phyloP scores from a whole-genome alignment of 1,284 basidiomycete species.

The Lignosus rhinocerotis region DNA sequence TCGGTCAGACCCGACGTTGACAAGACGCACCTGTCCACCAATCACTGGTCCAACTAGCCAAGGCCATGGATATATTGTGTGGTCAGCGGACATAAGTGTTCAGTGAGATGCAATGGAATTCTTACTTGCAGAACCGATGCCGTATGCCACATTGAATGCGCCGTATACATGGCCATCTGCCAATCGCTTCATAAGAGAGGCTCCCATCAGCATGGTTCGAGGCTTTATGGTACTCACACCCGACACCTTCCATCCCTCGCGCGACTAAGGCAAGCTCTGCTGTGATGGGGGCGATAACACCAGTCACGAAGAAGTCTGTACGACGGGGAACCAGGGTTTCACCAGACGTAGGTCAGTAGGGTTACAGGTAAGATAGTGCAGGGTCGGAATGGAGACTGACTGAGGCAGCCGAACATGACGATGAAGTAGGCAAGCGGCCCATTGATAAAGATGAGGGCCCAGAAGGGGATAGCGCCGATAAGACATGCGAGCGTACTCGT shows the following conservation, averaged over 20 bases:
- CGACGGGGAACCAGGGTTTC: background rate
- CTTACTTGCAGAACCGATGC: conserved; percentile 57
- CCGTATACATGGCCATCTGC: conserved; percentile 67
- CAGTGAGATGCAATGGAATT: background rate
- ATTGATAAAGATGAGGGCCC: conserved; percentile 56
- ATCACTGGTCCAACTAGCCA: conserved; percentile 63
- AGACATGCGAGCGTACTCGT: conserved; percentile 54
- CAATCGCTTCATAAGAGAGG: background rate
- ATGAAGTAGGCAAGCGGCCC: conserved; percentile 61
- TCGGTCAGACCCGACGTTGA: background rate
- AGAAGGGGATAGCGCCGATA: conserved; percentile 65
- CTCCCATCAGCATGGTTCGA: background rate
- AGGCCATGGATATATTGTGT: no score
- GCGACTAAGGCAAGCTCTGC: conserved; percentile 65
- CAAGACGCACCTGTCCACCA: conserved; percentile 56
- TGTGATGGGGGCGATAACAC: conserved; percentile 57
- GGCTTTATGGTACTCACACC: conserved; percentile 48
- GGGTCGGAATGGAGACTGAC: conserved; percentile 38
- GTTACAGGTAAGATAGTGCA: background rate
- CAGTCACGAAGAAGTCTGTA: conserved; percentile 61
- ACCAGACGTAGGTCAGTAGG: background rate
- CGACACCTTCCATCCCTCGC: conserved; percentile 55
- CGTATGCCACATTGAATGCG: conserved; percentile 69
- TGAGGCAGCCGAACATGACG: conserved; percentile 54
- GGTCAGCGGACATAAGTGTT: background rate